Evolutionary conservation across 495 filamentous ascomycete species (phyloP).

Genomic region (Penicillium herquei): DNA sequence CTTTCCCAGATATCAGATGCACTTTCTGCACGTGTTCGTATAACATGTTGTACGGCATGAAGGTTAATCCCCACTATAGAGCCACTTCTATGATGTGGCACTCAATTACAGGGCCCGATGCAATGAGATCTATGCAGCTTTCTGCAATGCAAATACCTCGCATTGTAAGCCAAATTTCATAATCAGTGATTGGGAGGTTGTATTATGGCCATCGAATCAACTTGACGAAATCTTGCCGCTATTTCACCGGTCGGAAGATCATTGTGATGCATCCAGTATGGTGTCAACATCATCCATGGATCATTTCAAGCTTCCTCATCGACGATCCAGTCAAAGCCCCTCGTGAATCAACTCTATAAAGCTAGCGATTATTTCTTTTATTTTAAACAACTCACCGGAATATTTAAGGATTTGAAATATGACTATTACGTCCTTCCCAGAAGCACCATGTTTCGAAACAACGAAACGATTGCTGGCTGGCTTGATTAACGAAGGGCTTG

Average conservation of each 20-base stretch:
- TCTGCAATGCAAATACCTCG: background rate
- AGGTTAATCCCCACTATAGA: background rate
- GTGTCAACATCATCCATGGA: background rate
- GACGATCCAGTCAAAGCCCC: background rate
- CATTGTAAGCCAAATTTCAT: background rate
- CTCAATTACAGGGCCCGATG: background rate
- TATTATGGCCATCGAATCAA: background rate
- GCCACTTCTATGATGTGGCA: too few relatives aligned
- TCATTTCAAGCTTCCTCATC: background rate
- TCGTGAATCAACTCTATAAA: background rate
- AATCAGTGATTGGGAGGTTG: background rate
- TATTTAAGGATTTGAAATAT: background rate
- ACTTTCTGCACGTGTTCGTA: background rate
- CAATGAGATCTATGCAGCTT: background rate
- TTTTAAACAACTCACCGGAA: background rate
- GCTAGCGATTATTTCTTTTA: background rate
- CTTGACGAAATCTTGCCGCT: background rate
- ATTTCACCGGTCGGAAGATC: background rate
- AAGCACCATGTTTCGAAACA: constrained; percentile 5
- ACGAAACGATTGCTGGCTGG: constrained; percentile 11
- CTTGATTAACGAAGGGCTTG: constrained; percentile 12
- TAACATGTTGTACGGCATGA: background rate
- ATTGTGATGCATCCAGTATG: background rate
- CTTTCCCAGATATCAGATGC: background rate
- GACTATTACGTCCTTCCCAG: background rate